Evolutionary conservation across 202 grass and related monocot genomes (phyloP).

Genomic region (Setaria viridis): DNA sequence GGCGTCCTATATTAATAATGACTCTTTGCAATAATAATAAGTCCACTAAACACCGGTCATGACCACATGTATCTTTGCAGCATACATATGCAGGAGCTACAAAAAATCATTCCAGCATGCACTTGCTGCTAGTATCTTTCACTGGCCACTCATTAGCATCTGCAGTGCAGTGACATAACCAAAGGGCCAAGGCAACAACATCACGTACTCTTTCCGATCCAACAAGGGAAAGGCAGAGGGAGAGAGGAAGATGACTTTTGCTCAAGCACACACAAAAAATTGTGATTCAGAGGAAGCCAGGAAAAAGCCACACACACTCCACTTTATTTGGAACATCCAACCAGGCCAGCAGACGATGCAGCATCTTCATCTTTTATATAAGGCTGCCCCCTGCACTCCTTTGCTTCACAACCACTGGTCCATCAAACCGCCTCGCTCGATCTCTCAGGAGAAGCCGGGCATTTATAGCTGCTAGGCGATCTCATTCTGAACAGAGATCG

Average conservation of each 20-base stretch:
- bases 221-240: background rate
- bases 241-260: slow-evolving; percentile 10
- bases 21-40: slow-evolving; percentile 11
- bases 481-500: background rate
- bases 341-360: slow-evolving; percentile 12
- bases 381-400: slow-evolving; percentile 34
- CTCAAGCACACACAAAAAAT: background rate
- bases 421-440: background rate
- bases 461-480: background rate
- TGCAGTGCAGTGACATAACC: background rate
- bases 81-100: background rate
- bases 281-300: slow-evolving; percentile 40
- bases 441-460: slow-evolving; percentile 4
- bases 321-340: slow-evolving; percentile 33
- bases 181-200: slow-evolving; percentile 14
- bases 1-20: background rate
- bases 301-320: background rate
- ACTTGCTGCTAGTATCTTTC: background rate
- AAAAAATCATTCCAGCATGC: background rate
- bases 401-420: slow-evolving; percentile 39
- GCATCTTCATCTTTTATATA: slow-evolving; percentile 49
- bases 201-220: slow-evolving; percentile 17
- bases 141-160: background rate
- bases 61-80: background rate
- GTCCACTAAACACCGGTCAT: background rate